phyloP scores from a whole-genome alignment of 768 basidiomycete species.

The Naganishia randhawae region DNA sequence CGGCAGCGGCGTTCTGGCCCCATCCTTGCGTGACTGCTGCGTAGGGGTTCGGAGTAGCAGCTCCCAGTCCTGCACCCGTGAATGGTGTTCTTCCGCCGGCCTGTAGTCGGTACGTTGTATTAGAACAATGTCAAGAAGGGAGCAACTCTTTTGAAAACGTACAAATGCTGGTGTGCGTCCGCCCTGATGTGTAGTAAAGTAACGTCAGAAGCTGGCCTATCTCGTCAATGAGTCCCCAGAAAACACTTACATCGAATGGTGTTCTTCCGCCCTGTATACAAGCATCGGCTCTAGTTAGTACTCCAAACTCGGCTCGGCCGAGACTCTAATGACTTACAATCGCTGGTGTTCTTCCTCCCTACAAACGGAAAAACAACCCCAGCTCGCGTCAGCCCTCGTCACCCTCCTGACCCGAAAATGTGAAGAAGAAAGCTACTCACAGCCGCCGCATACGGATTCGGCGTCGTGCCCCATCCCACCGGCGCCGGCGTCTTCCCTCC shows the following conservation, averaged over 20 bases:
- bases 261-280: slow-evolving; percentile 22
- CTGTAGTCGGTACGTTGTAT: background rate
- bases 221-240: background rate
- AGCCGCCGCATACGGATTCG: slow-evolving; percentile 55
- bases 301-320: background rate
- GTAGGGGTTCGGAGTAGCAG: slow-evolving; percentile 12
- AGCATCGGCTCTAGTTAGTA: background rate
- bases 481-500: slow-evolving; percentile 38
- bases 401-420: too few species aligned
- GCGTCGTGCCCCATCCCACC: slow-evolving; percentile 43
- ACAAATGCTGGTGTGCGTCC: slow-evolving; percentile 24
- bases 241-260: slow-evolving; percentile 20
- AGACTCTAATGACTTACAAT: slow-evolving; percentile 8
- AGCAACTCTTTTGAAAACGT: background rate
- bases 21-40: slow-evolving; percentile 2
- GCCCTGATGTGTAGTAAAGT: background rate
- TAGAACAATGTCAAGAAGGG: background rate
- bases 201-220: background rate
- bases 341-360: slow-evolving; percentile 66
- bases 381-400: background rate
- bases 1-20: slow-evolving; percentile 1
- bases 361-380: background rate
- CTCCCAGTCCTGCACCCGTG: background rate
- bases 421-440: background rate
- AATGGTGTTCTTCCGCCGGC: slow-evolving; percentile 28